A percentile compares a stretch with the other conserved stretches of the same genome.
Conservation (phyloP, 2,329 filamentous ascomycete genomes). For the Dothiorella sarmentorum region DNA sequence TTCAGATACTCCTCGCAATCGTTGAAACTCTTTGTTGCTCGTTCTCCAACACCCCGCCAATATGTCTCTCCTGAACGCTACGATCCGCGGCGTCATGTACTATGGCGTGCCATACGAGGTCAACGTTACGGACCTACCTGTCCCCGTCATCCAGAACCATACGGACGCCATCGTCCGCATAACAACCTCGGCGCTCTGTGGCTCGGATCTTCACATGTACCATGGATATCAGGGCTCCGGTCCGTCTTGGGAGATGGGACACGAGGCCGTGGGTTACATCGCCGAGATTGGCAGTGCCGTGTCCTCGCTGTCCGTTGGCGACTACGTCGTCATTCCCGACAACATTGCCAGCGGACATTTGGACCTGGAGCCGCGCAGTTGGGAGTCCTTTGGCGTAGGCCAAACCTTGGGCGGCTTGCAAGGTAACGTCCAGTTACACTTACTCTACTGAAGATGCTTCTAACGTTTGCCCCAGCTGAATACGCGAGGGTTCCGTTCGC, state of each 20-base stretch:
- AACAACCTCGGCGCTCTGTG: constrained; percentile 36
- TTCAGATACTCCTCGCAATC: no score
- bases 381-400: background rate
- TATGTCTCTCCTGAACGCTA: background rate
- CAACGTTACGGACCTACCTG: constrained; percentile 7
- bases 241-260: constrained; percentile 11
- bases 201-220: constrained; percentile 36
- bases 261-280: constrained; percentile 21
- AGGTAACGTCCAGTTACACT: background rate
- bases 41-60: background rate
- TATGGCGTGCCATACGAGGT: background rate
- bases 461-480: background rate
- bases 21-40: no score
- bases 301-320: constrained; percentile 11
- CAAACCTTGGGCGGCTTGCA: background rate
- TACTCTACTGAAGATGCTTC: background rate
- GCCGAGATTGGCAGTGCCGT: constrained; percentile 19
- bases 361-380: background rate
- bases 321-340: constrained; percentile 20
- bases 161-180: constrained; percentile 39
- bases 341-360: constrained; percentile 10
- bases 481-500: constrained; percentile 19
- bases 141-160: constrained; percentile 17
- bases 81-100: background rate
- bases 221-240: constrained; percentile 20